Evolutionary conservation across 306 rosid species (phyloP), one percentile per base, ranked within the genome.

Genomic region (Cucurbita argyrosperma): DNA sequence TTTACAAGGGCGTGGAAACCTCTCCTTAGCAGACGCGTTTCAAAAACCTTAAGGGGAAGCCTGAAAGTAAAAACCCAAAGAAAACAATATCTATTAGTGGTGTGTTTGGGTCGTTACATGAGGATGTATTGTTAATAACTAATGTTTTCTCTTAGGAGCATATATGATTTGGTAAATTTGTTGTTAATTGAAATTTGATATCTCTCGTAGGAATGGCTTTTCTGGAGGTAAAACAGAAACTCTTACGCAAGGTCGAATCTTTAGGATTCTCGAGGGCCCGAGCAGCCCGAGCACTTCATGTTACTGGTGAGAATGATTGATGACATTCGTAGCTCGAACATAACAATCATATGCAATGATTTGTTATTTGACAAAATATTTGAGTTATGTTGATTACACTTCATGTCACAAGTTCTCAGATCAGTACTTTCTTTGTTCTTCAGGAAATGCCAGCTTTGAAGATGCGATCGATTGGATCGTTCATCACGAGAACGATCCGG

Each of bases 401-500:
- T 12, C 65, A 4, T 11, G 18, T 59, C 26, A 6, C 50, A 4
- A 45, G 38, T 45, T 21, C 57, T 68, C 43, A 68, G 3, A 47
- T 7, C 65, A 15, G 45, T 76, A 47, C 65, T 57, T 62, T 64
- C 72, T 76, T 49, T 13, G 52, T 71, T 77, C 52, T 78, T 69
- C 78, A 92, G 97, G 90, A 1, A 92, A 90, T 80, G 72, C 66
- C 54, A 80, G 78, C 86, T 23, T 82, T 78, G 95, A 78, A 78
- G 90, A 79, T 46, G 87, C 95, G 51, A 74, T 92, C 79, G 76
- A 80, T 70, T 92, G 97, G 97, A 84, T 88, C 3, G 0, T 90
- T 72, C 87, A 87, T 72, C 97, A 92, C 70, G 92, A 84, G 76
- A 88, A 83, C 70, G 97, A 90, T 78, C 74, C 81, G 3, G 83